Conservation (phyloP, 352 stramenopile species). For the Globisporangium abappressorium region DNA sequence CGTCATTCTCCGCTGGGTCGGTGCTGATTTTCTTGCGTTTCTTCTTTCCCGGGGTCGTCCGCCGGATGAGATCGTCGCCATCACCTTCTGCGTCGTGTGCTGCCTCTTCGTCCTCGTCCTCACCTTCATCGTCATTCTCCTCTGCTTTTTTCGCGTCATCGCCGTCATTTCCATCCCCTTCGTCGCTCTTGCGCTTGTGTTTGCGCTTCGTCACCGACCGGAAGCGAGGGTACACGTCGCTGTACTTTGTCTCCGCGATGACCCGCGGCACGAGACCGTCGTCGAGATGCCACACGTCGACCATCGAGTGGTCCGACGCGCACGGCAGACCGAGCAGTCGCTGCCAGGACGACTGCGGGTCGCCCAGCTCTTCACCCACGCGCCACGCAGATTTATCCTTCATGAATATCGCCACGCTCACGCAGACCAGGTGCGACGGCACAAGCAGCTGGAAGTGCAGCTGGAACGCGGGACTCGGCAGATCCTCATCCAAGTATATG, state of each 20-base stretch:
- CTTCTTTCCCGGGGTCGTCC: conserved; percentile 33
- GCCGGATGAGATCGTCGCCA: conserved; percentile 40
- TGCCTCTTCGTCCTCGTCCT: conserved; percentile 46
- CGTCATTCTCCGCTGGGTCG: conserved; percentile 47
- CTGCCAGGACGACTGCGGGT: conserved; percentile 47
- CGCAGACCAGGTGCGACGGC: conserved; percentile 41
- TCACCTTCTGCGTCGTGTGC: conserved; percentile 32
- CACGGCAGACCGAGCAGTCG: conserved; percentile 55
- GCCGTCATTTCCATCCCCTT: conserved; percentile 33
- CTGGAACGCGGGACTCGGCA: conserved; percentile 39
- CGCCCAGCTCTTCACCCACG: conserved; percentile 30
- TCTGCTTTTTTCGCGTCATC: conserved; percentile 46
- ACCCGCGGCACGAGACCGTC: conserved; percentile 49
- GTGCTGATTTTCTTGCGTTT: conserved; percentile 48
- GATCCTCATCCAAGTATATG: conserved; percentile 57
- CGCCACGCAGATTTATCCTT: conserved; percentile 21
- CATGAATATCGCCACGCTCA: conserved; percentile 46
- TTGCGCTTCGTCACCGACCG: conserved; percentile 37
- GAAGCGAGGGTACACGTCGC: conserved; percentile 59
- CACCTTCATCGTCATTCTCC: conserved; percentile 52
- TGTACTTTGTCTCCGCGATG: conserved; percentile 61
- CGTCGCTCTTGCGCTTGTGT: conserved; percentile 36
- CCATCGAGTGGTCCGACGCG: conserved; percentile 52
- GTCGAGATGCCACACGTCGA: conserved; percentile 76
- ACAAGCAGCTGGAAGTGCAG: conserved; percentile 48